Base-by-base conservation (phyloP, 176 grass and related monocot genomes). In the Raddia guianensis region DNA sequence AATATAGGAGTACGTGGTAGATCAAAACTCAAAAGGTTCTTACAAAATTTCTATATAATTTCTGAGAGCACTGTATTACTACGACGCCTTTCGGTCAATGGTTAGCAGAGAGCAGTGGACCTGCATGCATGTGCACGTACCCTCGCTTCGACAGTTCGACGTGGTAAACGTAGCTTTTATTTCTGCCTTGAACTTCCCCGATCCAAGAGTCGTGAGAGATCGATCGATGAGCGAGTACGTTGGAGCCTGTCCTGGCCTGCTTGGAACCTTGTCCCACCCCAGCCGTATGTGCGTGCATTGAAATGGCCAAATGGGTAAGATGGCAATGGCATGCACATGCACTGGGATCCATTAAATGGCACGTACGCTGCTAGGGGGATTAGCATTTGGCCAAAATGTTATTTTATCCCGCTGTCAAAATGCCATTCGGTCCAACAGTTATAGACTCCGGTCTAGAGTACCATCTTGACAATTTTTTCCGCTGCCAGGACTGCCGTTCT, bases 201-300 rank as follows among this genome's bases (percentile, higher is more conserved):
- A 12, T 32, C 58, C 58, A 5, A 32, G 9, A 32, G 9, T 19
- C 81, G 74, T 75, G 49, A 57, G 49, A 5, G 60, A 63, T 40
- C 37, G 60, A 63, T 35, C 37, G 67, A 48, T 48, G 37, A 40
- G 37, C 4, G 37, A 40, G 37, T 63, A 58, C 62, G 72, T 68
- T 13, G 59, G 3, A 13, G 16, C 49, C 12, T 82, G 79, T 55
- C 63, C 72, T 57, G 14, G 8, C 35, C 43, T 58, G 40, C 73
- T 42, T 76, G 82, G 32, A 76, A 59, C 72, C n/a, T 35, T 58
- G 80, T 66, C 48, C 46, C 27, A 27, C 50, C 15, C 45, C 8
- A n/a, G 2, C 33, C 1, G 12, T 27, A 27, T 27, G 27, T 27
- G 1, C 27, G 27, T 5, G 73, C 8, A 77, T 60, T 85, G 37